Percentiles rank a stretch among this genome's conserved stretches.
These are phyloP conservation scores for Aspergillus sp. DNA, from an alignment of 2,329 filamentous ascomycete genomes.

Conservation along the genomic window DNA sequence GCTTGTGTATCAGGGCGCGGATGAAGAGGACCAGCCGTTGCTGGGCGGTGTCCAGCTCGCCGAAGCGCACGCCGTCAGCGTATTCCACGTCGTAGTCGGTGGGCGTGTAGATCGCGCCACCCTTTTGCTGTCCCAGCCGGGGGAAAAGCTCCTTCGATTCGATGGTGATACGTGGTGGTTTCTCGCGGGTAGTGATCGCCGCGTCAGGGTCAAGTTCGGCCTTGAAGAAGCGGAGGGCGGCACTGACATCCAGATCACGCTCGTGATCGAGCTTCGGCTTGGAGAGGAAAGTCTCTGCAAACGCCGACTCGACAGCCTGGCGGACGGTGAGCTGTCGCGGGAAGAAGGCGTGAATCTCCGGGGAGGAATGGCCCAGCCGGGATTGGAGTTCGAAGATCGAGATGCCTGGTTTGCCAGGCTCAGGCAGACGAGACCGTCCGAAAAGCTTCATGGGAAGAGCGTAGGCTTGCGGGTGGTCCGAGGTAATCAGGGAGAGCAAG, in stretches of 20 bases:
- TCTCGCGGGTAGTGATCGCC: slow-evolving; percentile 9
- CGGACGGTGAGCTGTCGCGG: slow-evolving; percentile 72
- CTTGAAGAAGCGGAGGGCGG: slow-evolving; percentile 73
- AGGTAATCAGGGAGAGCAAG: slow-evolving; percentile 84
- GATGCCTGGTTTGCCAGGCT: slow-evolving; percentile 67
- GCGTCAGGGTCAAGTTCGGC: slow-evolving; percentile 66
- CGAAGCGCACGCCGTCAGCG: slow-evolving; percentile 76
- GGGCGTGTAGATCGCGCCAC: slow-evolving; percentile 6
- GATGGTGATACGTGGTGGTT: slow-evolving; percentile 9
- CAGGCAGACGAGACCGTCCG: slow-evolving; percentile 74
- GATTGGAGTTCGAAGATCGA: slow-evolving; percentile 91
- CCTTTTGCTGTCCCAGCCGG: slow-evolving; percentile 7
- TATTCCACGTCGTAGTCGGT: slow-evolving; percentile 50
- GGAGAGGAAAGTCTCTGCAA: slow-evolving; percentile 80
- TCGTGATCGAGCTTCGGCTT: slow-evolving; percentile 62
- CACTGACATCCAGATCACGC: slow-evolving; percentile 61
- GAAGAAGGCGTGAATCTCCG: slow-evolving; percentile 92
- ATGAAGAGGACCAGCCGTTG: slow-evolving; percentile 86
- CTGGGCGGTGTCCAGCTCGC: slow-evolving; percentile 47
- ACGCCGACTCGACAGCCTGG: slow-evolving; percentile 77
- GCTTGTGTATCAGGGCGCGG: slow-evolving; percentile 73
- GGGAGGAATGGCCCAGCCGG: slow-evolving; percentile 87
- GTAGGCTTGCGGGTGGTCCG: slow-evolving; percentile 93
- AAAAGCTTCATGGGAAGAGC: slow-evolving; percentile 84
- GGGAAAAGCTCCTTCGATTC: slow-evolving; percentile 17